A percentile compares a stretch with the other conserved stretches of the same genome.
Conservation (phyloP, 768 basidiomycete genomes). For the Suillus ampliporus region DNA sequence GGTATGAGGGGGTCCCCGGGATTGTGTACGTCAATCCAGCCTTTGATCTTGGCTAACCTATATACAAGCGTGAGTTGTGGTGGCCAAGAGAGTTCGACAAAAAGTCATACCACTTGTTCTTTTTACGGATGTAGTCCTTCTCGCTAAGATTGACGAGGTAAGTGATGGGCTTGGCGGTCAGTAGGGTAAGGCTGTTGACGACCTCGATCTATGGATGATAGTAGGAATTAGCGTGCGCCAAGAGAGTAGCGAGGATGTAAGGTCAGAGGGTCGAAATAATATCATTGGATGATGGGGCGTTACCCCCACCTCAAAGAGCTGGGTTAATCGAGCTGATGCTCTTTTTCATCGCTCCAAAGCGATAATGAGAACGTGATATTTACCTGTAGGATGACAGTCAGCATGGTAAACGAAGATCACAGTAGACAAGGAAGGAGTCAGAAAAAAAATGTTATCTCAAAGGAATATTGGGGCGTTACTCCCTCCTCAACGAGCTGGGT, state of each 20-base stretch:
- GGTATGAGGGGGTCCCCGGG: constrained; percentile 96
- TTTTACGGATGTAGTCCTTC: constrained; percentile 93
- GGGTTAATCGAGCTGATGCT: constrained; percentile 80
- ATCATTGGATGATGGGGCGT: constrained; percentile 61
- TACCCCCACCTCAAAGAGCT: constrained; percentile 89
- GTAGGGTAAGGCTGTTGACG: constrained; percentile 85
- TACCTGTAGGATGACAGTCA: constrained; percentile 27
- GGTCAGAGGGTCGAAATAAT: constrained; percentile 10
- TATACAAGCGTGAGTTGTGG: background rate
- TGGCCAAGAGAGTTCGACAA: background rate
- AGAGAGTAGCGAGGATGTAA: background rate
- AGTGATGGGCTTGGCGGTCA: constrained; percentile 96
- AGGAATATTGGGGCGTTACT: constrained; percentile 76
- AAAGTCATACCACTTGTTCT: constrained; percentile 88
- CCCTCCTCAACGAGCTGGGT: constrained; percentile 91
- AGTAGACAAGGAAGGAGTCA: constrained; percentile 38
- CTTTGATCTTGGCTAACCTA: constrained; percentile 96
- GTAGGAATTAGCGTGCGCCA: constrained; percentile 16
- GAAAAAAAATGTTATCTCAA: constrained; percentile 63
- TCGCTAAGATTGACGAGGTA: constrained; percentile 98
- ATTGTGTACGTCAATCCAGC: constrained; percentile 96
- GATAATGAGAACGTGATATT: constrained; percentile 13
- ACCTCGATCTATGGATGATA: constrained; percentile 72
- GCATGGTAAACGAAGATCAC: constrained; percentile 7
- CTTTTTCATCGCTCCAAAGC: constrained; percentile 60